These are phyloP conservation scores for Boletus rubropictus DNA, from an alignment of 768 basidiomycete genomes.

Conservation along the genomic window DNA sequence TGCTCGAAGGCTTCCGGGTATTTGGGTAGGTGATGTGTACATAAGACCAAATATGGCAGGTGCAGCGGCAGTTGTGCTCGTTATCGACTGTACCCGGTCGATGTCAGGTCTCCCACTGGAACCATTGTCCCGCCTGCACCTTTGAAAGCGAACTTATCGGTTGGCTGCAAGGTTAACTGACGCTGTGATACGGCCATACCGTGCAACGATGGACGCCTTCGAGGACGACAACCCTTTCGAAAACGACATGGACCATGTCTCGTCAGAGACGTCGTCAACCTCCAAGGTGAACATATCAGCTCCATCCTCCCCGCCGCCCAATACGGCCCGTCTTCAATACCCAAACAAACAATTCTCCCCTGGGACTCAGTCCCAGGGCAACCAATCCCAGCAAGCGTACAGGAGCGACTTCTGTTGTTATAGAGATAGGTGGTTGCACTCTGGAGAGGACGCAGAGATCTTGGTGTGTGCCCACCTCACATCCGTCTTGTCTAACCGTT, in stretches of 20 bases:
- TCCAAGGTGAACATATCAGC: slow-evolving; percentile 38
- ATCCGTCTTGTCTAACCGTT: not conserved
- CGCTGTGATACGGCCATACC: not conserved
- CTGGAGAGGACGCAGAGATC: slow-evolving; percentile 78
- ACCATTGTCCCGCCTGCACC: not conserved
- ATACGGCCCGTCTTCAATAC: slow-evolving; percentile 41
- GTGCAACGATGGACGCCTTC: slow-evolving; percentile 33
- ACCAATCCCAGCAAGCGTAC: slow-evolving; percentile 45
- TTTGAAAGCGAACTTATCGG: not conserved
- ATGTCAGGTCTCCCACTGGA: not conserved
- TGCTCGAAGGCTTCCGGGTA: slow-evolving; percentile 45
- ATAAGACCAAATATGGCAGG: slow-evolving; percentile 25
- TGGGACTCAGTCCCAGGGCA: slow-evolving; percentile 48
- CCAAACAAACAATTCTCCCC: slow-evolving; percentile 49
- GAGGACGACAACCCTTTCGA: slow-evolving; percentile 70
- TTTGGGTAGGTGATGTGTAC: slow-evolving; percentile 43
- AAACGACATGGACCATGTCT: slow-evolving; percentile 34
- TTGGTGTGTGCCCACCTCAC: slow-evolving; percentile 41
- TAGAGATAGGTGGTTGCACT: slow-evolving; percentile 72
- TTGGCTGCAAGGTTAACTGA: not conserved
- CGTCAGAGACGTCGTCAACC: slow-evolving; percentile 33
- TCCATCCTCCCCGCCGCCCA: slow-evolving; percentile 51
- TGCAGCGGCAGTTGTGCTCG: no score
- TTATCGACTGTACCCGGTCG: not conserved
- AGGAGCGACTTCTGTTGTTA: slow-evolving; percentile 78